A percentile compares a stretch with the other conserved stretches of the same genome.
Conservation (phyloP, 441 rosid species). For the Croton laevigatus region DNA sequence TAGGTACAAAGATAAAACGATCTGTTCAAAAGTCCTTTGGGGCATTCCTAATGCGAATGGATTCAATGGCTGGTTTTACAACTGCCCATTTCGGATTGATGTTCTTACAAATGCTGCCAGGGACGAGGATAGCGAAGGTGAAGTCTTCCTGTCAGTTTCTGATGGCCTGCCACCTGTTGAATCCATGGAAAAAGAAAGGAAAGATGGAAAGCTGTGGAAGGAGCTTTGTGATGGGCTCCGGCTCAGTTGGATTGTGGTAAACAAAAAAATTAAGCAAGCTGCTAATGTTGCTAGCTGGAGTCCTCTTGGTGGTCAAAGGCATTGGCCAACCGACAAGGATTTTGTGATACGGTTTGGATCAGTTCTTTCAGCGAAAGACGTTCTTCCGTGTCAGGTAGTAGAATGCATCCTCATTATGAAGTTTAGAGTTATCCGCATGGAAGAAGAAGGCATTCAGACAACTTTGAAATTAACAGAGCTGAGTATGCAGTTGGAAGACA, state of each 20-base stretch:
- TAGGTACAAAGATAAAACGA: slow-evolving; percentile 48
- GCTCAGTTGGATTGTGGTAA: slow-evolving; percentile 76
- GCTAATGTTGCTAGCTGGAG: slow-evolving; percentile 78
- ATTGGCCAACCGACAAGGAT: slow-evolving; percentile 79
- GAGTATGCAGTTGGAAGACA: slow-evolving; percentile 77
- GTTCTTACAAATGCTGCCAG: slow-evolving; percentile 46
- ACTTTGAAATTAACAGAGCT: slow-evolving; percentile 59
- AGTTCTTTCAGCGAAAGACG: slow-evolving; percentile 63
- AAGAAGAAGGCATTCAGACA: slow-evolving; percentile 44
- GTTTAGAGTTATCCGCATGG: slow-evolving; percentile 50
- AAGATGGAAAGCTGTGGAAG: slow-evolving; percentile 70
- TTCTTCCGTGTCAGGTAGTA: slow-evolving; percentile 61
- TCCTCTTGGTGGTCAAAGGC: slow-evolving; percentile 75
- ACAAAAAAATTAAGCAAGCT: slow-evolving; percentile 58
- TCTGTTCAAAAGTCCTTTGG: slow-evolving; percentile 70
- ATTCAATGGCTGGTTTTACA: slow-evolving; percentile 65
- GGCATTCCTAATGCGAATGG: slow-evolving; percentile 67
- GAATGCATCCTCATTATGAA: slow-evolving; percentile 73
- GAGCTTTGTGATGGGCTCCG: slow-evolving; percentile 62
- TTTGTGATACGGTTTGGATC: slow-evolving; percentile 69
- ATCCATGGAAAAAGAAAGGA: slow-evolving; percentile 69
- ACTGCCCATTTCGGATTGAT: slow-evolving; percentile 68
- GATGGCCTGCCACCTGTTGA: slow-evolving; percentile 61
- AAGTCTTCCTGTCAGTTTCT: slow-evolving; percentile 52
- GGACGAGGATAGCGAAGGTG: slow-evolving; percentile 49